Conservation (phyloP, 2,329 filamentous ascomycete species). For the Fusarium compactum region DNA sequence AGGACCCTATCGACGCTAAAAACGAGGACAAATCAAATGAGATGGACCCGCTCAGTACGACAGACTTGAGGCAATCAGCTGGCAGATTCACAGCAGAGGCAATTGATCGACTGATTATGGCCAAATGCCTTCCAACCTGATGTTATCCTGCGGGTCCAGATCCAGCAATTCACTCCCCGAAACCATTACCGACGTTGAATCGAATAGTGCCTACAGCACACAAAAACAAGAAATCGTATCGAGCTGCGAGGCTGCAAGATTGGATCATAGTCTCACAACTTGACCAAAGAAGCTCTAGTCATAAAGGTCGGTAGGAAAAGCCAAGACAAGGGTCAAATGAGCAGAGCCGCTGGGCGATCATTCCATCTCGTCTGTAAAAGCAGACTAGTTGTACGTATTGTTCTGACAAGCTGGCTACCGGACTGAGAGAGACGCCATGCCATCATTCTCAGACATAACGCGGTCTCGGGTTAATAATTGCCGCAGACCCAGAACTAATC, state of each 20-base stretch:
- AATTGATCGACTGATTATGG: constrained; percentile 48
- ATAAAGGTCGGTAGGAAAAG: constrained; percentile 2
- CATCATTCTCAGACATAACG: constrained; percentile 25
- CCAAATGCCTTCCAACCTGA: constrained; percentile 38
- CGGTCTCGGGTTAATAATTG: constrained; percentile 34
- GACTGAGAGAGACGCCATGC: constrained; percentile 32
- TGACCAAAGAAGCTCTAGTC: constrained; percentile 17
- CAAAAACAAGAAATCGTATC: constrained; percentile 33
- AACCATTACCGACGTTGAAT: constrained; percentile 18
- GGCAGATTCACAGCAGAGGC: constrained; percentile 29
- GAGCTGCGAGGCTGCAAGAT: constrained; percentile 25
- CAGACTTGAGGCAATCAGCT: constrained; percentile 40
- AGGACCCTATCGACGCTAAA: constrained; percentile 40
- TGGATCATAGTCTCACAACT: constrained; percentile 22
- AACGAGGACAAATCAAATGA: constrained; percentile 22
- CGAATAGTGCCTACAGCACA: neutral
- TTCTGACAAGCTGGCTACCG: constrained; percentile 25
- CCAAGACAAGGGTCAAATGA: constrained; percentile 32
- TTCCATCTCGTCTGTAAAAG: constrained; percentile 17
- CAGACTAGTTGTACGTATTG: constrained; percentile 5
- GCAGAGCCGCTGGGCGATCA: constrained; percentile 36
- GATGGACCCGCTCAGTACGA: constrained; percentile 39
- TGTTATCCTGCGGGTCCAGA: constrained; percentile 32
- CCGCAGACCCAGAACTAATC: constrained; percentile 25
- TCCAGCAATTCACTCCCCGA: constrained; percentile 23